phyloP scores from a whole-genome alignment of 2,329 filamentous ascomycete species.

The Pseudocercospora pini-densiflorae region DNA sequence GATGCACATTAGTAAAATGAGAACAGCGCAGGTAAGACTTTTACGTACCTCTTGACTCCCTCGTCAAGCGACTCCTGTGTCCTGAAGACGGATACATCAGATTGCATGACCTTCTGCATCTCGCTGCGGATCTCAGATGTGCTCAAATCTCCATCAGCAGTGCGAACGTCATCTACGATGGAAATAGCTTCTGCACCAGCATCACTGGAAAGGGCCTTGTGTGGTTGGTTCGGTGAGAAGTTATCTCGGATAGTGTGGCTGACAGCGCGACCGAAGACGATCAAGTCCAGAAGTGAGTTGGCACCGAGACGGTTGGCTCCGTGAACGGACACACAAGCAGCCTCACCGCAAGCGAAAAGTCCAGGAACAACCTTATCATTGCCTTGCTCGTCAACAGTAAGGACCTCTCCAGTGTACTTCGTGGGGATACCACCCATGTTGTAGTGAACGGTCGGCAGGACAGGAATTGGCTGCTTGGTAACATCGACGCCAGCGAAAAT shows the following conservation, averaged over 20 bases:
- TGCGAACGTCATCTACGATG: constrained; percentile 84
- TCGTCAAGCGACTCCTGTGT: constrained; percentile 92
- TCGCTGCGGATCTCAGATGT: constrained; percentile 85
- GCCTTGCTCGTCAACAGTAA: constrained; percentile 83
- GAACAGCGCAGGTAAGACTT: not conserved
- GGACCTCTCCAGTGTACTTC: constrained; percentile 93
- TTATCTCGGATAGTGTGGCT: constrained; percentile 97
- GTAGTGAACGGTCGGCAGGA: constrained; percentile 97
- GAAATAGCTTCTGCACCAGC: constrained; percentile 86
- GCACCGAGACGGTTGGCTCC: constrained; percentile 97
- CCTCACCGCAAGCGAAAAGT: constrained; percentile 95
- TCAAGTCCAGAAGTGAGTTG: constrained; percentile 96
- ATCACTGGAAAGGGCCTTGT: constrained; percentile 79
- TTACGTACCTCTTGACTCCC: constrained; percentile 71
- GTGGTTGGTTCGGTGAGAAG: constrained; percentile 79
- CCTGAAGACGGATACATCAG: constrained; percentile 94
- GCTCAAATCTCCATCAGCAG: constrained; percentile 79
- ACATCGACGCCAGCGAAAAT: constrained; percentile 99
- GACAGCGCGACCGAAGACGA: constrained; percentile 97
- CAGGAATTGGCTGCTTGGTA: constrained; percentile 93
- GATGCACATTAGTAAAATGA: constrained; percentile 22
- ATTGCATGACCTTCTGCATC: constrained; percentile 99
- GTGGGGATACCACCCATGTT: constrained; percentile 99
- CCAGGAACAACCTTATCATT: constrained; percentile 93
- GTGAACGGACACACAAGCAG: constrained; percentile 96